Evolutionary conservation across 2,329 filamentous ascomycete genomes (phyloP), one percentile per base, ranked within the genome.

Genomic region (Penicillium sp.): DNA sequence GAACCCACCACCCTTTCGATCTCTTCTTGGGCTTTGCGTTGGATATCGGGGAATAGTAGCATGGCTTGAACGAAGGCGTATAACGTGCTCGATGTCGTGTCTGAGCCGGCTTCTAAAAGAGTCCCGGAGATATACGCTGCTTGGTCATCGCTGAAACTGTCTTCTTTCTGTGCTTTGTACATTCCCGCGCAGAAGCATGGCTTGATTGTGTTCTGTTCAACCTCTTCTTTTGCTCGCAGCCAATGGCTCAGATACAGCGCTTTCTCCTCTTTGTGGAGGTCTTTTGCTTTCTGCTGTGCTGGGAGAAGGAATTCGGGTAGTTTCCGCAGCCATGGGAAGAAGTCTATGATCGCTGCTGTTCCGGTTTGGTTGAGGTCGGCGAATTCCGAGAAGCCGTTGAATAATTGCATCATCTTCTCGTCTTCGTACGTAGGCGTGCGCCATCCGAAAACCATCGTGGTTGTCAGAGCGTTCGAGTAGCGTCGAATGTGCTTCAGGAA

Each of bases 381-480:
- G 38, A 80, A 79, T 44, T 77, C 71, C 8, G 70, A 69, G 55
- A 78, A 75, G 39, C 74, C 75, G 35, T 69, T 67, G 38, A 78
- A 79, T 3, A 81, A 67, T 55, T 79, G 74, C 58, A 72, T 69
- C 47, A 81, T 67, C 22, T 74, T 72, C 7, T 71, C 66, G 45
- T 81, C 74, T 8, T 79, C 71, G 56, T 76, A 70, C 0, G 64
- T 73, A 0, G 72, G 65, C 1, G 74, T 74, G 10, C 79, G 74
- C 59, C 74, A 80, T 7, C 79, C 80, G 52, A 79, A 82, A 0
- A 79, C 70, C 72, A 82, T 81, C 3, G 76, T 75, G 0, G 79
- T 81, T 0, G 77, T 79, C 9, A 82, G 61, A 1, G 79, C 78
- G 46, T 76, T 79, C 2, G 78, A 75, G 57, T 80, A 83, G 22